Conservation (phyloP, 1,139 yeast species). For the Scheffersomyces quercinus region DNA sequence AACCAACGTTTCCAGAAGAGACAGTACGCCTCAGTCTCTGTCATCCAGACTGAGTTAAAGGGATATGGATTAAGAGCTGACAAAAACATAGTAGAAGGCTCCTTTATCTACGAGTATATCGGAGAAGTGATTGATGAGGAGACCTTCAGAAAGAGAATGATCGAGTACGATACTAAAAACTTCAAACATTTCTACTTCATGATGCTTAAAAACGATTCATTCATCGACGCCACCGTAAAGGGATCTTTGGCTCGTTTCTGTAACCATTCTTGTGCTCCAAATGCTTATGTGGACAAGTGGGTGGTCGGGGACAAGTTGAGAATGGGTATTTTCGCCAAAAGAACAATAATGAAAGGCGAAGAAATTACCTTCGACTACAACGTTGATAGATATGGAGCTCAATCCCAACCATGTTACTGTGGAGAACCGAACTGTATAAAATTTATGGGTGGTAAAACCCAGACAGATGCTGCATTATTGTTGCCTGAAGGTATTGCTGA, state of each 20-base stretch:
- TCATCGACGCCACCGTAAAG: slow-evolving; percentile 88
- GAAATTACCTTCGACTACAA: slow-evolving; percentile 95
- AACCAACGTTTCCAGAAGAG: slow-evolving; percentile 84
- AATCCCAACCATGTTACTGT: slow-evolving; percentile 92
- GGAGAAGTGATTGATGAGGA: slow-evolving; percentile 90
- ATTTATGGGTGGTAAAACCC: slow-evolving; percentile 93
- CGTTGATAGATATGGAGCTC: slow-evolving; percentile 94
- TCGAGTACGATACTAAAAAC: slow-evolving; percentile 68
- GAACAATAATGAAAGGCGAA: slow-evolving; percentile 73
- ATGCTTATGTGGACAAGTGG: slow-evolving; percentile 96
- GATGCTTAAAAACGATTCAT: slow-evolving; percentile 94
- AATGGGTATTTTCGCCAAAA: slow-evolving; percentile 93
- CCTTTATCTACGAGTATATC: slow-evolving; percentile 84
- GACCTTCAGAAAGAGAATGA: slow-evolving; percentile 70
- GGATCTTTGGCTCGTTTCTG: slow-evolving; percentile 91
- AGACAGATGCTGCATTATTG: slow-evolving; percentile 83
- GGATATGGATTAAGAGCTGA: slow-evolving; percentile 89
- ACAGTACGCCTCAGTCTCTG: slow-evolving; percentile 71
- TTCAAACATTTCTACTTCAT: slow-evolving; percentile 90
- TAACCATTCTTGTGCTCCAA: slow-evolving; percentile 93
- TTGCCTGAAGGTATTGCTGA: slow-evolving; percentile 83
- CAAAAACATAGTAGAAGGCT: slow-evolving; percentile 53
- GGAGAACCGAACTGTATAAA: slow-evolving; percentile 92
- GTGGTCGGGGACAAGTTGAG: slow-evolving; percentile 85
- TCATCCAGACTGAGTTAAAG: slow-evolving; percentile 77